Evolutionary conservation across 164 flowering plant genomes (phyloP).

Genomic region (Malania oleifera): DNA sequence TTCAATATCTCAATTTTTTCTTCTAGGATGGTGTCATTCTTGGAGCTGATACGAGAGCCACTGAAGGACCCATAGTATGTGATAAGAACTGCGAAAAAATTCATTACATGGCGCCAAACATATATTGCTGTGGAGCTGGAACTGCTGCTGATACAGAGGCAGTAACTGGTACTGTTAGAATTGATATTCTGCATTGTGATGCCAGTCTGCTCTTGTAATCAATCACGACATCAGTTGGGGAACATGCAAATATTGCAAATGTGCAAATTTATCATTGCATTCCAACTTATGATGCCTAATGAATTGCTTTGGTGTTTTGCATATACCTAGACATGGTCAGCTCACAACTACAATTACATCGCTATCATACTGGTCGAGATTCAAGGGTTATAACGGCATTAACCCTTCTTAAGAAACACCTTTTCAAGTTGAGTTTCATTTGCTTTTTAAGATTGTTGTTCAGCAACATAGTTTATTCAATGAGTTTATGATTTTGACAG

Average conservation of each 20-base stretch:
- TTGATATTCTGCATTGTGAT: neutral
- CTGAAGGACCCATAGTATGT: slow-evolving; percentile 4
- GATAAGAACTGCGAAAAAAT: slow-evolving; percentile 6
- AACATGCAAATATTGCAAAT: too few species aligned
- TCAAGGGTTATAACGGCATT: slow-evolving; percentile 5
- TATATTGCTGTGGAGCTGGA: slow-evolving; percentile 9
- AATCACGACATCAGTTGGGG: too few species aligned
- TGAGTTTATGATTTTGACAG: neutral
- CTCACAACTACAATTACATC: slow-evolving; percentile 9
- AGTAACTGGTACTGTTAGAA: neutral
- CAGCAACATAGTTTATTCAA: neutral
- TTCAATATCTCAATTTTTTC: too few species aligned
- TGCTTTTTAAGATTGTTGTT: neutral
- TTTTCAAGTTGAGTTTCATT: slow-evolving; percentile 4
- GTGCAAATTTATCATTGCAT: too few species aligned
- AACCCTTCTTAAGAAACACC: slow-evolving; percentile 6
- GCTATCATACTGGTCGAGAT: slow-evolving; percentile 6
- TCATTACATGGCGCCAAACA: slow-evolving; percentile 10
- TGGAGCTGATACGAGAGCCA: slow-evolving; percentile 6
- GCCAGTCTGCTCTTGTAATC: neutral
- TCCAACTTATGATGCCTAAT: neutral
- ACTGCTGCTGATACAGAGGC: slow-evolving; percentile 11
- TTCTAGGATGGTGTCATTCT: slow-evolving; percentile 5
- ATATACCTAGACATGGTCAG: slow-evolving; percentile 6
- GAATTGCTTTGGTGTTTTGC: neutral